Conservation (phyloP, 2,329 filamentous ascomycete genomes). For the Curvularia hawaiiensis region DNA sequence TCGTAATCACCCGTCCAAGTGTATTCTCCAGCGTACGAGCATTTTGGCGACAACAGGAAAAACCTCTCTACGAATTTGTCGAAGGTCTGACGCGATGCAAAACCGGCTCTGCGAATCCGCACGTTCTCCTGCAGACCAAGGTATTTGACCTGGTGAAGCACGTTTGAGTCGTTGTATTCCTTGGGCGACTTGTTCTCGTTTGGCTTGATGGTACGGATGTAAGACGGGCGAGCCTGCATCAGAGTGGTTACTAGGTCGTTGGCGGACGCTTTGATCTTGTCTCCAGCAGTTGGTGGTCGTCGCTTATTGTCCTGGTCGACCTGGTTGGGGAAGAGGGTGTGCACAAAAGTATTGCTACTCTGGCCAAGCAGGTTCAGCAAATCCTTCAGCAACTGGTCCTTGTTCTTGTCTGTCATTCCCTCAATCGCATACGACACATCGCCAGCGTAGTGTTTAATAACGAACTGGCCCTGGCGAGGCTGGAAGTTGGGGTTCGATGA, state of each 20-base stretch:
- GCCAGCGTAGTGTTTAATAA: slow-evolving; percentile 98
- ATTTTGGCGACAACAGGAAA: slow-evolving; percentile 91
- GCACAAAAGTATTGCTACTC: slow-evolving; percentile 85
- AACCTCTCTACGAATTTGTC: slow-evolving; percentile 99
- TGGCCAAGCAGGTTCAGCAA: slow-evolving; percentile 83
- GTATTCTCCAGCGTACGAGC: slow-evolving; percentile 95
- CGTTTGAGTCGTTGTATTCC: slow-evolving; percentile 90
- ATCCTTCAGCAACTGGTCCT: slow-evolving; percentile 95
- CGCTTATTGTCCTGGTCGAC: slow-evolving; percentile 96
- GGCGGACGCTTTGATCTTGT: slow-evolving; percentile 93
- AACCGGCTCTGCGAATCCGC: slow-evolving; percentile 92
- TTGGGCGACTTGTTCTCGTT: slow-evolving; percentile 98
- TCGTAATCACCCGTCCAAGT: slow-evolving; percentile 91
- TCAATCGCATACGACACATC: slow-evolving; percentile 94
- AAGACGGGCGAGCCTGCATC: slow-evolving; percentile 97
- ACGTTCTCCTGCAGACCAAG: slow-evolving; percentile 99
- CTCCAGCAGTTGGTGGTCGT: slow-evolving; percentile 90
- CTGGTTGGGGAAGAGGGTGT: slow-evolving; percentile 86
- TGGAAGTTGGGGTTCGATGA: slow-evolving; percentile 87
- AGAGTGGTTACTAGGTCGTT: slow-evolving; percentile 93
- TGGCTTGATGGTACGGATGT: slow-evolving; percentile 98
- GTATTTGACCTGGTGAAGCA: slow-evolving; percentile 98
- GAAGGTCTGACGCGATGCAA: slow-evolving; percentile 95
- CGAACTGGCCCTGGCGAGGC: slow-evolving; percentile 91
- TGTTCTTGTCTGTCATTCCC: slow-evolving; percentile 99